Base-by-base conservation (phyloP, 441 rosid genomes). In the Eruca vesicaria region DNA sequence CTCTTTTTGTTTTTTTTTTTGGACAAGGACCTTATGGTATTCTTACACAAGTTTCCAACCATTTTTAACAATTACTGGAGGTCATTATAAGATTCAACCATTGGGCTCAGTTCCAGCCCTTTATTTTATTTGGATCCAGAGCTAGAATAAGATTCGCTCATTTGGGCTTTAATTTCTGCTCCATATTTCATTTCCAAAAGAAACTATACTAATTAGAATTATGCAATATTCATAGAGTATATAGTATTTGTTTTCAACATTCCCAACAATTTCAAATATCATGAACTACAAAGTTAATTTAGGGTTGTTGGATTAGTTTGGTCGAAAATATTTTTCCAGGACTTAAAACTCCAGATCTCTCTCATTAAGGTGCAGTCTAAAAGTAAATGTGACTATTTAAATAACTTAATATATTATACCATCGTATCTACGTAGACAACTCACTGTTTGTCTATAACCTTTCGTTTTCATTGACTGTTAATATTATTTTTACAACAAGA, bases 21-120 rank as follows among this genome's bases (percentile, higher is more conserved):
- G n/a, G n/a, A n/a, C n/a, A n/a, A n/a, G n/a, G n/a, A n/a, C n/a
- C 63, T 52, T 38, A 10, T 31, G 28, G 16, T 32, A 21, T 31
- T 48, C 56, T 38, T 32, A 53, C 7, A 61, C 74, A 75, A 53
- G 61, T 55, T 69, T 73, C 20, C 38, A 2, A 28, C 9, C 26
- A 35, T 11, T 60, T 56, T 58, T 32, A 5, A 15, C 7, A 19
- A 19, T 66, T 57, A 41, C 9, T 18, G 2, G 1, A 69, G 20
- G 52, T 41, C 41, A 41, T 63, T 14, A 11, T 1, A 36, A 38
- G 32, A 61, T 36, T 9, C 18, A n/a, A 50, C 60, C 7, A 76
- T 56, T 63, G 60, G 71, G 71, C 32, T 63, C 18, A 16, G 32
- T 33, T 62, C n/a, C 10, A 38, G 18, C 63, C 11, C 11, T 23